Evolutionary conservation across 1,284 basidiomycete genomes (phyloP), one percentile per base, ranked within the genome.

Genomic region (Wallemia mellicola): DNA sequence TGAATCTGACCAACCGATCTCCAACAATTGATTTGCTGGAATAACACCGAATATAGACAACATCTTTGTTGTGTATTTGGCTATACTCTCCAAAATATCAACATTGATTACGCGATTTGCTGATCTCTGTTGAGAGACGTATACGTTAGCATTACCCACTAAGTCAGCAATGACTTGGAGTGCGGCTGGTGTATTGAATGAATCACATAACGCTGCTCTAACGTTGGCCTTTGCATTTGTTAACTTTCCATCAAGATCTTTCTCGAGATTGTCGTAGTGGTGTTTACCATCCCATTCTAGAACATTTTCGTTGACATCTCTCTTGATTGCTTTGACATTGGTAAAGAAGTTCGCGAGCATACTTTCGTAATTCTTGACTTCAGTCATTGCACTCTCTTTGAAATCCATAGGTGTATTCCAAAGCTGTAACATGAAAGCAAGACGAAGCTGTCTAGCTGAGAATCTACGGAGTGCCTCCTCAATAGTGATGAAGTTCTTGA

Each of bases 401-500:
- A 96, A 95, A 71, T 99, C 94, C 64, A 96, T 79, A 66, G 85
- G 86, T 38, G 83, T 76, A 68, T 83, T 87, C 94, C 94, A 99
- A 24, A 81, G 73, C 68, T 92, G 87, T 5, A 82, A 79, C 66
- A 98, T 73, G 75, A 98, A 99, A 0, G 87, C 85, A 2, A 98
- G 75, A n/a, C 94, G 81, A 26, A 99, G 73, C 69, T 98, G 92
- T 14, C 94, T 78, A 2, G 94, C 78, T 1, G 83, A 78, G 70
- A 86, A 86, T 67, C 78, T 81, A 67, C 80, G 73, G 19, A 99
- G 72, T n/a, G 94, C 89, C 71, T 96, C 87, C 84, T 94, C 86
- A 65, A 98, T 94, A 5, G 92, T 94, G 67, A 98, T 96, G 67
- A 98, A 99, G 69, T 99, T 99, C 71, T 99, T 99, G 61, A 99